A percentile compares a stretch with the other conserved stretches of the same genome.
Conservation (phyloP, 208 protist genomes). For the Trichomonas vaginalis region DNA sequence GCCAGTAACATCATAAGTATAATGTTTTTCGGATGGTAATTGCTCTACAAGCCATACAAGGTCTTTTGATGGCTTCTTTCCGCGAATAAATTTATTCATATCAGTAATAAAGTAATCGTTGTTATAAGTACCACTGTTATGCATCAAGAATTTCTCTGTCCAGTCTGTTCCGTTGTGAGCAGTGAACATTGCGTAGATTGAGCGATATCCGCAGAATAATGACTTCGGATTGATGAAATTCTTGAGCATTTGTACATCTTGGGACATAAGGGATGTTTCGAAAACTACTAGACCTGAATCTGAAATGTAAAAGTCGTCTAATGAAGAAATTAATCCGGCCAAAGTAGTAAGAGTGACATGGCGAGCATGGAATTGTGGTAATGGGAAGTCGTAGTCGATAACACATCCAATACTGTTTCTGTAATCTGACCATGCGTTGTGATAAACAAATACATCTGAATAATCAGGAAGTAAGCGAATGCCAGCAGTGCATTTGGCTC, state of each 20-base stretch:
- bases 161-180: not conserved
- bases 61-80: not conserved
- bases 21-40: not conserved
- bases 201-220: not conserved
- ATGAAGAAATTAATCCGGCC: conserved; percentile 42
- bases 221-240: not conserved
- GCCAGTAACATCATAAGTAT: not conserved
- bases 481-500: not conserved
- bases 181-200: not conserved
- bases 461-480: not conserved
- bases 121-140: conserved; percentile 18
- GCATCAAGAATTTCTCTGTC: not conserved
- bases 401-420: not conserved
- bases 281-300: conserved; percentile 45
- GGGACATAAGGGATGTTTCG: conserved; percentile 49
- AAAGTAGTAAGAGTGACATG: not conserved
- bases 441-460: not conserved
- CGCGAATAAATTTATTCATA: not conserved
- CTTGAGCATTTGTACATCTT: conserved; percentile 40
- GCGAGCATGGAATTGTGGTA: not conserved
- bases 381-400: not conserved
- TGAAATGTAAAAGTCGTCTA: conserved; percentile 68
- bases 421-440: not conserved
- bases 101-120: conserved; percentile 7
- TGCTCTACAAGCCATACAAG: not conserved